Conservation (phyloP, 192 early-diverging fungal species). For the Rhizoclosmatium globosum region DNA sequence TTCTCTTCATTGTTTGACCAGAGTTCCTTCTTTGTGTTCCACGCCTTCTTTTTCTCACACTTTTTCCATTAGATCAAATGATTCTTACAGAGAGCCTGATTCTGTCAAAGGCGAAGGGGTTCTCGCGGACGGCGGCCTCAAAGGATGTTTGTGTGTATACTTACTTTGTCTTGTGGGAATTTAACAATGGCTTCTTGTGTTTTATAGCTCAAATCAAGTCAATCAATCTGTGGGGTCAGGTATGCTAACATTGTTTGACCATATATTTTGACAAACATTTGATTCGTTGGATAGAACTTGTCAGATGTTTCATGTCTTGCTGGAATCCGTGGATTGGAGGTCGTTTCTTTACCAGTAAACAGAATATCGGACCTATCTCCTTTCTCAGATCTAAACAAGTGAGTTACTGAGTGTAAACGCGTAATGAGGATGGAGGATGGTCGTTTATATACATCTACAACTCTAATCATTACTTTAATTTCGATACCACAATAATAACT, state of each 20-base stretch:
- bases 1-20: neutral
- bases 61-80: slow-evolving; percentile 3
- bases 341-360: slow-evolving; percentile 56
- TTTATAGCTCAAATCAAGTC: slow-evolving; percentile 38
- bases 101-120: slow-evolving; percentile 33
- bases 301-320: slow-evolving; percentile 48
- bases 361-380: slow-evolving; percentile 22
- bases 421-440: neutral
- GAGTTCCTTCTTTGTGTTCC: neutral
- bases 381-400: slow-evolving; percentile 8
- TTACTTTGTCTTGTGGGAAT: neutral
- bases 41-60: neutral
- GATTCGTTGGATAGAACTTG: slow-evolving; percentile 35
- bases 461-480: neutral
- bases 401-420: neutral
- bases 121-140: slow-evolving; percentile 17
- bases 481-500: slow-evolving; percentile 26
- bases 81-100: slow-evolving; percentile 37
- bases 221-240: slow-evolving; percentile 57
- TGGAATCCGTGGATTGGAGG: slow-evolving; percentile 42
- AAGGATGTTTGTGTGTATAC: slow-evolving; percentile 21
- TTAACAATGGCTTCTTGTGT: neutral
- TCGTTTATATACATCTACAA: too few relatives aligned
- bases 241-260: neutral
- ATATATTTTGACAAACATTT: neutral